These are phyloP conservation scores for Claviceps maximensis DNA, from an alignment of 2,329 filamentous ascomycete species.

Conservation along the genomic window DNA sequence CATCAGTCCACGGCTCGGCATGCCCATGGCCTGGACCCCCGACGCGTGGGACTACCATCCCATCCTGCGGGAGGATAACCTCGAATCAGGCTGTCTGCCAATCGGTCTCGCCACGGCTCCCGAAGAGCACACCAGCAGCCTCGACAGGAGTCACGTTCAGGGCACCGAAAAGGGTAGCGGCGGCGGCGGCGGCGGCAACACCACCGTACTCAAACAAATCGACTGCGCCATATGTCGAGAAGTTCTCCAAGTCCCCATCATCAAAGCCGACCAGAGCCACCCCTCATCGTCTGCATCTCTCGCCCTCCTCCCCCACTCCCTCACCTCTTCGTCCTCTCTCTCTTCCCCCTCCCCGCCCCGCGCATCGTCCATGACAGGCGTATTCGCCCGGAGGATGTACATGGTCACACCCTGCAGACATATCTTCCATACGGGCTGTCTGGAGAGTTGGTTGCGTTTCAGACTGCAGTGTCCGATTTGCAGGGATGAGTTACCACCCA, in stretches of 20 bases:
- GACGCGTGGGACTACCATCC: constrained; percentile 93
- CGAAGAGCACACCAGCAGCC: constrained; percentile 4
- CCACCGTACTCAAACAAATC: constrained; percentile 34
- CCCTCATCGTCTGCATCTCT: neutral
- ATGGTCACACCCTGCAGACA: constrained; percentile 98
- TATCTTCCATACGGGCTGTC: constrained; percentile 82
- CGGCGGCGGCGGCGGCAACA: neutral
- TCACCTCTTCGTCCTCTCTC: neutral
- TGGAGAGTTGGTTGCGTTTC: constrained; percentile 95
- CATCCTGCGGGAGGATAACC: constrained; percentile 66
- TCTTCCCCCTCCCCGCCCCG: neutral
- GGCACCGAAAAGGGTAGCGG: constrained; percentile 5
- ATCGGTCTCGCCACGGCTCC: constrained; percentile 46
- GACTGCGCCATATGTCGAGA: constrained; percentile 96
- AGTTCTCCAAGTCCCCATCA: constrained; percentile 74
- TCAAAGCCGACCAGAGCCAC: constrained; percentile 39
- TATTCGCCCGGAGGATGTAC: constrained; percentile 70
- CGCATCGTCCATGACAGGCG: constrained; percentile 41
- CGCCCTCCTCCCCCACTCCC: no score
- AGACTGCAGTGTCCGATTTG: constrained; percentile 91
- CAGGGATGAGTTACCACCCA: constrained; percentile 71
- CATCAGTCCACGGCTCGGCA: constrained; percentile 75
- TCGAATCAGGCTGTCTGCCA: constrained; percentile 68
- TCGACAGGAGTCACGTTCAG: neutral
- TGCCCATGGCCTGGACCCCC: constrained; percentile 55